A percentile compares a stretch with the other conserved stretches of the same genome.
phyloP scores from a whole-genome alignment of 768 basidiomycete species.

The Suillus hirtellus region DNA sequence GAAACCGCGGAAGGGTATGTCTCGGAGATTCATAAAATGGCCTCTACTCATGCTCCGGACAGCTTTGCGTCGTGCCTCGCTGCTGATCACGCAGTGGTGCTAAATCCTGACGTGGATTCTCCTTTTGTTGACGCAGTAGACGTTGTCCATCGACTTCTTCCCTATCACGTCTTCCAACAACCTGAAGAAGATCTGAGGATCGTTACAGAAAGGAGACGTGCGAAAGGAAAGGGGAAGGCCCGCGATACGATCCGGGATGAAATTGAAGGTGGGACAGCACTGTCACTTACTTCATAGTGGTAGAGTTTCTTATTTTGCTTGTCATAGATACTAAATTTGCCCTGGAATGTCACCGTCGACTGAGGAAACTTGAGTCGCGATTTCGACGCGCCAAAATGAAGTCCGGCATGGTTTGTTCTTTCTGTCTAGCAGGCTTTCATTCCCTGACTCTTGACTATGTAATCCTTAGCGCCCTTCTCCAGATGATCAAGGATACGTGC shows the following conservation, averaged over 20 bases:
- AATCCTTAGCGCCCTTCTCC: slow-evolving; percentile 54
- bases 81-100: slow-evolving; percentile 59
- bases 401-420: slow-evolving; percentile 53
- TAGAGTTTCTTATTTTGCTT: slow-evolving; percentile 11
- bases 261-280: slow-evolving; percentile 48
- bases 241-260: slow-evolving; percentile 46
- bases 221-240: slow-evolving; percentile 68
- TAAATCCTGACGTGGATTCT: slow-evolving; percentile 67
- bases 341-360: slow-evolving; percentile 62
- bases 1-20: slow-evolving; percentile 53
- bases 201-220: slow-evolving; percentile 21
- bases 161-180: slow-evolving; percentile 80
- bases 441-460: slow-evolving; percentile 8
- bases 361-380: slow-evolving; percentile 53
- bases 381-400: slow-evolving; percentile 56
- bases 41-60: slow-evolving; percentile 21
- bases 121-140: slow-evolving; percentile 66
- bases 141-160: slow-evolving; percentile 68
- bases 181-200: slow-evolving; percentile 61
- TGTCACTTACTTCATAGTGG: not conserved
- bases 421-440: not conserved
- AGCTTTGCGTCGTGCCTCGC: slow-evolving; percentile 59
- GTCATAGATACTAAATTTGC: slow-evolving; percentile 68
- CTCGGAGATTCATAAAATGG: not conserved
- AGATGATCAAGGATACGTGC: slow-evolving; percentile 61